Base-by-base conservation (phyloP, 148 eudicot species). In the Camellia sinensis region DNA sequence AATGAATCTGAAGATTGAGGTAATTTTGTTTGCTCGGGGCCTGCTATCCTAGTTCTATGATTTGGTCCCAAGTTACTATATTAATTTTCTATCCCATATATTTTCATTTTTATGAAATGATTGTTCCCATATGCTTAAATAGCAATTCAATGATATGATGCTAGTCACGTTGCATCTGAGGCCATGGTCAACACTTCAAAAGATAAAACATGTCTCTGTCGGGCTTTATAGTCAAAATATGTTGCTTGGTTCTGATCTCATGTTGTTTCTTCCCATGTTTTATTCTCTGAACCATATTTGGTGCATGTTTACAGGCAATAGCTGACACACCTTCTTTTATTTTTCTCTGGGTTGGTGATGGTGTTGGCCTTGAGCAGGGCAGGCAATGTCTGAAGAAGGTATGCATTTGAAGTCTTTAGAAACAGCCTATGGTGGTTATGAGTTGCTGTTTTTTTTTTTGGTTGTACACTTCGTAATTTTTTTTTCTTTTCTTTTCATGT, bases 311-410 rank as follows among this genome's bases (percentile, higher is more conserved):
- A 76, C 91, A 96, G 99, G 94, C 95, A 79, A 93, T 96, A 79
- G 99, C 99, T 67, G 99, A 96, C 85, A 93, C 99, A 17, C 99
- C 99, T 63, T 93, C 99, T 83, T 96, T 96, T 75, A 86, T 96
- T 56, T 96, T 96, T 83, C 99, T 96, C 77, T 93, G 99, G 97
- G 99, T 96, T 82, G 99, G 99, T 82, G 99, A 96, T 89, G 98
- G 98, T 45, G 90, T 89, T 77, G 99, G 99, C 80, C 98, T 96
- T 74, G 98, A 96, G 85, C 99, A 91, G 86, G 99, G 99, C 61
- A 92, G 99, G 13, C 98, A 91, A 79, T 96, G 99, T 83, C 86
- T 96, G 40, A 96, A 93, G 85, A 96, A 93, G 98, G 99, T 96
- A 83, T 21, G 19, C 29, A 17, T 41, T 17, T 18, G 12, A 78